Evolutionary conservation across 2,329 filamentous ascomycete species (phyloP).

Genomic region (Colletotrichum costaricense): DNA sequence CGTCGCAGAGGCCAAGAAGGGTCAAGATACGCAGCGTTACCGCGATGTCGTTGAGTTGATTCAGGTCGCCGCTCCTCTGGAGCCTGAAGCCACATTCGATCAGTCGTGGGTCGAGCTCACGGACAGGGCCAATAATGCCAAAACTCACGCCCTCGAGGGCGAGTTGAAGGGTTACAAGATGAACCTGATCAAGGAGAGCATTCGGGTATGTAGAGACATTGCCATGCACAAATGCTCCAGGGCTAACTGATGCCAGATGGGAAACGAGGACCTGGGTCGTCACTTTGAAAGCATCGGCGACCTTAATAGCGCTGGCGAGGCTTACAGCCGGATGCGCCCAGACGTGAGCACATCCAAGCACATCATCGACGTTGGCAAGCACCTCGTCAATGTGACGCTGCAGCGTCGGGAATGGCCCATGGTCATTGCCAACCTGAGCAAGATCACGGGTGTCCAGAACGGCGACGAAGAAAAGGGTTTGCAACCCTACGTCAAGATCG

Average conservation of each 20-base stretch:
- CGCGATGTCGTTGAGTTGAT: slow-evolving; percentile 75
- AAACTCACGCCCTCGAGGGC: slow-evolving; percentile 81
- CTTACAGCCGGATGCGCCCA: slow-evolving; percentile 88
- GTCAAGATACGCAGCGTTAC: slow-evolving; percentile 80
- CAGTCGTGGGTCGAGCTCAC: slow-evolving; percentile 79
- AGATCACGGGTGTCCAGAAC: slow-evolving; percentile 67
- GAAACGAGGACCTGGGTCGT: slow-evolving; percentile 89
- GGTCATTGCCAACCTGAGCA: slow-evolving; percentile 69
- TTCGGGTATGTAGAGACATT: slow-evolving; percentile 70
- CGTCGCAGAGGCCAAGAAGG: slow-evolving; percentile 78
- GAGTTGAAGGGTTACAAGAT: slow-evolving; percentile 96
- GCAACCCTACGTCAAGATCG: slow-evolving; percentile 63
- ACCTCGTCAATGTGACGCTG: slow-evolving; percentile 80
- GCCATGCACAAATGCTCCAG: background rate
- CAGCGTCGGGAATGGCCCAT: slow-evolving; percentile 82
- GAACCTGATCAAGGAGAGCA: slow-evolving; percentile 97
- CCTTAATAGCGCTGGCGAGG: slow-evolving; percentile 76
- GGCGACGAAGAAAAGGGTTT: slow-evolving; percentile 59
- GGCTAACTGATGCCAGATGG: slow-evolving; percentile 73
- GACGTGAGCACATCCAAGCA: slow-evolving; percentile 88
- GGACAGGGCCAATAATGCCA: slow-evolving; percentile 73
- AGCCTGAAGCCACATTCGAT: slow-evolving; percentile 76
- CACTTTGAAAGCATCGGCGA: slow-evolving; percentile 86
- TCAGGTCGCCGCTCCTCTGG: slow-evolving; percentile 70
- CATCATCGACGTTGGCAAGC: slow-evolving; percentile 83